A percentile compares a stretch with the other conserved stretches of the same genome.
Conservation (phyloP, 2,329 filamentous ascomycete species). For the Aspergillus caelatus region DNA sequence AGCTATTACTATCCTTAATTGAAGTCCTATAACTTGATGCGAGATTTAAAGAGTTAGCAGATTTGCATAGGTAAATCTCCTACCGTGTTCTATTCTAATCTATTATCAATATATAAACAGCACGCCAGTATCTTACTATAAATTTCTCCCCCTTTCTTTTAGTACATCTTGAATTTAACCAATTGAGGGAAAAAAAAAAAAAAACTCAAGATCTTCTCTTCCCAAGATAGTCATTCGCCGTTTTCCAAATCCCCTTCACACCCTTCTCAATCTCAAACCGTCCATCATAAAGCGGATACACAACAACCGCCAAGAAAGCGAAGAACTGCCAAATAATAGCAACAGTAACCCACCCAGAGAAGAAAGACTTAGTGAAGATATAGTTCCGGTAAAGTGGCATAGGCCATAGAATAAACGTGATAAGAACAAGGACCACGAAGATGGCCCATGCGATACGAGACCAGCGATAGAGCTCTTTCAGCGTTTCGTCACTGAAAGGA, state of each 20-base stretch:
- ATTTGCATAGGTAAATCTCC: no score
- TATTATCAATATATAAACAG: background rate
- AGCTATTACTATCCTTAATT: no score
- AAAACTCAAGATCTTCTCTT: conserved; percentile 31
- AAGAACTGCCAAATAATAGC: conserved; percentile 54
- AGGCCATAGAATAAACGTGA: conserved; percentile 54
- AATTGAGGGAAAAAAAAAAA: conserved; percentile 28
- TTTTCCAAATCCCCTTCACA: conserved; percentile 21
- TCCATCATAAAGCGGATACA: conserved; percentile 55
- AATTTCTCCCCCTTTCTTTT: no score
- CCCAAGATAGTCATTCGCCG: background rate
- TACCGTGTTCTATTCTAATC: no score
- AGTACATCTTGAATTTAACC: no score
- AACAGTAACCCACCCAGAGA: conserved; percentile 49
- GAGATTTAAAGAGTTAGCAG: no score
- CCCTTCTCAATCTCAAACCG: conserved; percentile 42
- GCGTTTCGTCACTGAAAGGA: conserved; percentile 44
- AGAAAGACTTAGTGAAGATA: conserved; percentile 52
- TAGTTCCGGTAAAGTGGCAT: conserved; percentile 54
- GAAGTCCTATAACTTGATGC: no score
- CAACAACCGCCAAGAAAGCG: conserved; percentile 49
- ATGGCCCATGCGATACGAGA: conserved; percentile 45
- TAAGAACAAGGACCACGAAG: conserved; percentile 46
- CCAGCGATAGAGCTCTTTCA: conserved; percentile 41
- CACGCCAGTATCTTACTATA: background rate